Percentiles rank a stretch among this genome's conserved stretches.
These are phyloP conservation scores for Camellia lanceoleosa DNA, from an alignment of 148 eudicot species.

Conservation along the genomic window DNA sequence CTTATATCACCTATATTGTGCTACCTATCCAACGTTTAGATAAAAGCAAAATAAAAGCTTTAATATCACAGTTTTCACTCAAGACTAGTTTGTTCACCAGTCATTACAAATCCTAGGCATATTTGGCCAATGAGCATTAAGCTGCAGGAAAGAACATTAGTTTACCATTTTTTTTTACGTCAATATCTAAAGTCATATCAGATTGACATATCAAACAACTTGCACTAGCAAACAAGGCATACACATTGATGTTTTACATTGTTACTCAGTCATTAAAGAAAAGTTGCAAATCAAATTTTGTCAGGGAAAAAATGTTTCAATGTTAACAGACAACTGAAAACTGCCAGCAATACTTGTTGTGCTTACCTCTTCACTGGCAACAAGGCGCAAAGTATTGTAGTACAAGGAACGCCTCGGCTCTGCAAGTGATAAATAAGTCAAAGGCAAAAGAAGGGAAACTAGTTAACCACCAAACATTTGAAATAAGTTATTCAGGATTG, in stretches of 20 bases:
- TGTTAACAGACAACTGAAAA: slow-evolving; percentile 3
- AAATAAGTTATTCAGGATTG: not conserved
- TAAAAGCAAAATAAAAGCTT: not conserved
- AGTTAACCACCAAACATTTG: not conserved
- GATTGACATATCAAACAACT: not conserved
- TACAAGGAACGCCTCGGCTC: slow-evolving; percentile 70
- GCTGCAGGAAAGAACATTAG: not conserved
- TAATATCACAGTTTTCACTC: no score
- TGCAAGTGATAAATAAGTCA: slow-evolving; percentile 31
- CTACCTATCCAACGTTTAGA: not conserved
- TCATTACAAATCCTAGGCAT: not conserved
- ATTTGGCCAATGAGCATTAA: not conserved
- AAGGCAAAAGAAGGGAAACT: not conserved
- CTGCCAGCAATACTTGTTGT: not conserved
- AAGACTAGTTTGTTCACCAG: no score
- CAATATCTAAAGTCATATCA: not conserved
- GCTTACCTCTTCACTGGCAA: slow-evolving; percentile 75
- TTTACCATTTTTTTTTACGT: not conserved
- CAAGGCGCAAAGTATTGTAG: slow-evolving; percentile 53
- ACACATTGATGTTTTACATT: not conserved
- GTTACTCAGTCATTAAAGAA: not conserved
- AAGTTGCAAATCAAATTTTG: not conserved
- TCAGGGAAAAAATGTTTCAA: not conserved
- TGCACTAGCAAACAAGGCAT: not conserved
- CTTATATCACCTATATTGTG: not conserved